Evolutionary conservation across 2,329 filamentous ascomycete species (phyloP), one percentile per base, ranked within the genome.

Genomic region (Fusarium sp.): DNA sequence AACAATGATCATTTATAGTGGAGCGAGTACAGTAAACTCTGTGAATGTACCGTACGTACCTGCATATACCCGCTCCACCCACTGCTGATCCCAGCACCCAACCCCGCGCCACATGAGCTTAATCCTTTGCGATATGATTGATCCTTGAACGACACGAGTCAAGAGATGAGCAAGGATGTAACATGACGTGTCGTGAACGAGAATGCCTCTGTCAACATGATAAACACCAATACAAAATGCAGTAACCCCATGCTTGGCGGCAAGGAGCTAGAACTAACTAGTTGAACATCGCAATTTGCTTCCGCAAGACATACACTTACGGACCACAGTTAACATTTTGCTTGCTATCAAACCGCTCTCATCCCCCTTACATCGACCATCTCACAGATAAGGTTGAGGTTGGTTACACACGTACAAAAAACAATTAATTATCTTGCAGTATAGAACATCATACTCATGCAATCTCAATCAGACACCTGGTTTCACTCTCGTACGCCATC

Each of bases 21-120:
- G n/a, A 39, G 31, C 15, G 33, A 53, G 13, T 14, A 15, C 35
- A 37, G 23, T 36, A 59, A 53, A 41, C 47, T 59, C 60, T 58
- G 35, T 31, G n/a, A n/a, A n/a, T n/a, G n/a, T n/a, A n/a, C n/a
- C n/a, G n/a, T n/a, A n/a, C n/a, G 56, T 60, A 60, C 56, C 56
- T 59, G 56, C 56, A 59, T 59, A 59, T 59, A 60, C 39, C 54
- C 44, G 55, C 53, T 51, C 55, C 55, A 36, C 42, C 32, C 43
- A 37, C 36, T 38, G 21, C 13, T 10, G 21, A 23, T 39, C 19
- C 37, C 21, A 39, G 21, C 21, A n/a, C 13, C 37, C 31, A 11
- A 31, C 29, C 17, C 36, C 17, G 21, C 17, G 17, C 21, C 11
- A 25, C 7, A 32, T 25, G 41, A 55, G 17, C 42, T 38, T 53